A percentile compares a stretch with the other conserved stretches of the same genome.
Evolutionary conservation across 805 yeast species (phyloP).

Genomic region (Kuraishia hungarica): DNA sequence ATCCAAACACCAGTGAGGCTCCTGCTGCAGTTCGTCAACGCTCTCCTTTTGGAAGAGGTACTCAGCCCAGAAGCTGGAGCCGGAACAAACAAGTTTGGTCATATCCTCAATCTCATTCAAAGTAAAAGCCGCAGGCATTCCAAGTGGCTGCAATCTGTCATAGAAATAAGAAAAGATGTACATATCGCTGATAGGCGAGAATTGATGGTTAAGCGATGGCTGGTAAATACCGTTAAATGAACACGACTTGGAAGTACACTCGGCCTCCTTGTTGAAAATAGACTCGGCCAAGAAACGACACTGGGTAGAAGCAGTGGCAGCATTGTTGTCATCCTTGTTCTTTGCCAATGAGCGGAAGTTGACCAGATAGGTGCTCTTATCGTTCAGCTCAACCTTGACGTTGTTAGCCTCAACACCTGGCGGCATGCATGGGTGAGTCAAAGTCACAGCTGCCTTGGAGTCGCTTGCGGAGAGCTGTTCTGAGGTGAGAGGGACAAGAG

Average conservation of each 20-base stretch:
- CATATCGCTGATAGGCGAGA: conserved; percentile 66
- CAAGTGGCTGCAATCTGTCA: conserved; percentile 89
- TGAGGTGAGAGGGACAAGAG: conserved; percentile 17
- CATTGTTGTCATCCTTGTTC: conserved; percentile 18
- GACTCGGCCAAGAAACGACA: conserved; percentile 81
- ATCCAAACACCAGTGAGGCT: conserved; percentile 94
- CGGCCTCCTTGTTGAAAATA: conserved; percentile 73
- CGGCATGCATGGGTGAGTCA: conserved; percentile 82
- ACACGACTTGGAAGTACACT: conserved; percentile 74
- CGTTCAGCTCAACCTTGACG: conserved; percentile 49
- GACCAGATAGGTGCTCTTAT: conserved; percentile 20
- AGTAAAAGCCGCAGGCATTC: conserved; percentile 88
- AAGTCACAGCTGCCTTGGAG: conserved; percentile 31
- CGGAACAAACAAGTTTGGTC: conserved; percentile 79
- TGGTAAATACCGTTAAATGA: conserved; percentile 97
- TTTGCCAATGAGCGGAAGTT: conserved; percentile 23
- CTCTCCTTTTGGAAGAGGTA: conserved; percentile 62
- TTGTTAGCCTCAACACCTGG: conserved; percentile 58
- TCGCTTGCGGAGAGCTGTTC: conserved; percentile 29
- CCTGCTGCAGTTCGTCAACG: conserved; percentile 53
- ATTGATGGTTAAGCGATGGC: conserved; percentile 78
- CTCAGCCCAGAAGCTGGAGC: conserved; percentile 64
- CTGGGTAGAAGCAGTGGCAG: conserved; percentile 59
- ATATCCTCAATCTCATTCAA: conserved; percentile 76
- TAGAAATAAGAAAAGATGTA: conserved; percentile 91